Evolutionary conservation across 257 asterid genomes (phyloP).

Genomic region (Jaltomata sinuosa): DNA sequence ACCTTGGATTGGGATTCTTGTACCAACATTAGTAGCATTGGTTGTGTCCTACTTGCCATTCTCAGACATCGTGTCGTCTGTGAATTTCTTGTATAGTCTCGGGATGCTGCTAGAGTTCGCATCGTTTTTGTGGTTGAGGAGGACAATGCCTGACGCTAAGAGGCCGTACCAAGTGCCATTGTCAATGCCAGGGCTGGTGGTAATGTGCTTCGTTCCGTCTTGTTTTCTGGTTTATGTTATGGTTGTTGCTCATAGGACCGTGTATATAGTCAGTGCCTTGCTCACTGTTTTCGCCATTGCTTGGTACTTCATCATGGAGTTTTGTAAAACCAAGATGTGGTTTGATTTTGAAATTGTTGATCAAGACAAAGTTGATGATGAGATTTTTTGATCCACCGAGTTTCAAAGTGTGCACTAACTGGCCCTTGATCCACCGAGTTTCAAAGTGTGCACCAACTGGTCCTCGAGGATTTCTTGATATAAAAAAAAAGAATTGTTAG

Average conservation of each 20-base stretch:
- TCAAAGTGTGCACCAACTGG: background rate
- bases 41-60: conserved; percentile 32
- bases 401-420: background rate
- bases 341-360: background rate
- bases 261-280: conserved; percentile 39
- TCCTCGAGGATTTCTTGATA: background rate
- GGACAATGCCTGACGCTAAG: conserved; percentile 16
- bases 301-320: conserved; percentile 48
- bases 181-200: conserved; percentile 28
- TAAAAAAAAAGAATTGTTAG: background rate
- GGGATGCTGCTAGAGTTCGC: conserved; percentile 70
- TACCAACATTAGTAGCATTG: conserved; percentile 35
- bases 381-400: background rate
- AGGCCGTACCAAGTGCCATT: conserved; percentile 51
- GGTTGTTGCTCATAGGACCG: conserved; percentile 44
- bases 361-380: background rate
- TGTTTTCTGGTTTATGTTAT: conserved; percentile 43
- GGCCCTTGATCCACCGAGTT: background rate
- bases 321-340: conserved; percentile 35
- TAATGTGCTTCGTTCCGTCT: conserved; percentile 53
- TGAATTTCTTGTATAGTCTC: conserved; percentile 53
- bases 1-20: conserved; percentile 55
- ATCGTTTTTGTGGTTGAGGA: conserved; percentile 42
- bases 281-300: conserved; percentile 38
- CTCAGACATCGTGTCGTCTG: conserved; percentile 33